A percentile compares a stretch with the other conserved stretches of the same genome.
phyloP scores from a whole-genome alignment of 2,329 filamentous ascomycete genomes.

The Eutypella sp. region DNA sequence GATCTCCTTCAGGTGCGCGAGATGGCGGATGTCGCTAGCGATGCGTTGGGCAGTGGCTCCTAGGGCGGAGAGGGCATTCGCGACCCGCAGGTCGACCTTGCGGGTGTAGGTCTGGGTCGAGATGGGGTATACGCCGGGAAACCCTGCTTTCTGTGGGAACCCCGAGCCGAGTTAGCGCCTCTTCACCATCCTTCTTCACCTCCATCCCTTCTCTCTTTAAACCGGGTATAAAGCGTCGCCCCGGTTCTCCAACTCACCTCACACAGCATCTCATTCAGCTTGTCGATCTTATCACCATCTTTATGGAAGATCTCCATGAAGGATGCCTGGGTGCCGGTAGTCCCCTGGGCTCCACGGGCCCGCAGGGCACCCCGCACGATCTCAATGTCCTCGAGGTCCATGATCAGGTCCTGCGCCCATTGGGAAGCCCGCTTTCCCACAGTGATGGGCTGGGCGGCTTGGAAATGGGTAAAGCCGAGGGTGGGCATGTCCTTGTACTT shows the following conservation, averaged over 20 bases:
- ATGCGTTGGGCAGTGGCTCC: slow-evolving; percentile 77
- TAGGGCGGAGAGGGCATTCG: slow-evolving; percentile 74
- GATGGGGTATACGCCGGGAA: no score
- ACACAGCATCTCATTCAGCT: slow-evolving; percentile 52
- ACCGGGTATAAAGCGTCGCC: no score
- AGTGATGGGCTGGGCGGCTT: slow-evolving; percentile 12
- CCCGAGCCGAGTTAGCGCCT: no score
- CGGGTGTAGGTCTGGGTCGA: slow-evolving; percentile 48
- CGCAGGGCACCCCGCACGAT: slow-evolving; percentile 60
- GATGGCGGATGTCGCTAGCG: slow-evolving; percentile 66
- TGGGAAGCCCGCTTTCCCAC: no score
- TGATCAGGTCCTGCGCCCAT: slow-evolving; percentile 70
- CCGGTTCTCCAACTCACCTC: no score
- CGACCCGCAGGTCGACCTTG: slow-evolving; percentile 77
- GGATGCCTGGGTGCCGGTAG: slow-evolving; percentile 71
- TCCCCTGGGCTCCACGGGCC: slow-evolving; percentile 52
- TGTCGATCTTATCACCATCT: slow-evolving; percentile 49
- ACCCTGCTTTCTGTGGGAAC: no score
- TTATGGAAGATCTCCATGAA: slow-evolving; percentile 55
- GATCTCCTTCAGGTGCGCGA: slow-evolving; percentile 74
- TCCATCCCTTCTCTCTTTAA: no score
- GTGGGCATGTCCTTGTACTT: slow-evolving; percentile 69
- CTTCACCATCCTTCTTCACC: no score
- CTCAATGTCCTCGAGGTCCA: slow-evolving; percentile 73
- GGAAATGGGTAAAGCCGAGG: slow-evolving; percentile 63